Percentiles rank a stretch among this genome's conserved stretches.
Evolutionary conservation across 2,329 filamentous ascomycete genomes (phyloP).

Genomic region (Epicoccum sorghinum): DNA sequence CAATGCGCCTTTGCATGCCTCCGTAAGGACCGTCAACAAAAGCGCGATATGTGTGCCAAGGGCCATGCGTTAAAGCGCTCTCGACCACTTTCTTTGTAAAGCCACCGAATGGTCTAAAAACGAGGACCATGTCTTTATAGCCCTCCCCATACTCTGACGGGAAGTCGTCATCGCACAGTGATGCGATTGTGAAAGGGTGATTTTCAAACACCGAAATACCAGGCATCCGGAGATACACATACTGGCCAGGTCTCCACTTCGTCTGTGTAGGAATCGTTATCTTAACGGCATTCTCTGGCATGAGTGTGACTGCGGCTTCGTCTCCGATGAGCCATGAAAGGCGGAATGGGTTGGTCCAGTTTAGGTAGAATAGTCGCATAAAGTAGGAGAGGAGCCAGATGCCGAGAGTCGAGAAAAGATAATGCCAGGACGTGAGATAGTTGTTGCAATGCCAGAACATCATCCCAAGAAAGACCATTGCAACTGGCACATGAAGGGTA

Average conservation of each 20-base stretch:
- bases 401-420: constrained; percentile 79
- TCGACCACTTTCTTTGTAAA: constrained; percentile 88
- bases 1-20: constrained; percentile 87
- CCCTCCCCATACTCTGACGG: constrained; percentile 88
- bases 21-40: constrained; percentile 95
- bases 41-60: constrained; percentile 88
- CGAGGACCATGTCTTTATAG: constrained; percentile 85
- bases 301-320: constrained; percentile 84
- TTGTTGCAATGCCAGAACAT: constrained; percentile 98
- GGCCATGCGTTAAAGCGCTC: constrained; percentile 81
- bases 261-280: constrained; percentile 92
- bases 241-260: constrained; percentile 92
- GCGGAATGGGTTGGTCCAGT: constrained; percentile 83
- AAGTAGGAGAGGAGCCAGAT: constrained; percentile 80
- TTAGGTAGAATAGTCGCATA: constrained; percentile 80
- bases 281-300: constrained; percentile 94
- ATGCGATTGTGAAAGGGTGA: constrained; percentile 94
- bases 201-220: constrained; percentile 90
- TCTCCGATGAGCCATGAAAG: constrained; percentile 86
- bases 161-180: constrained; percentile 90
- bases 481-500: constrained; percentile 79
- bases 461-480: constrained; percentile 79
- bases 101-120: constrained; percentile 89
- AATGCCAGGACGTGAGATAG: constrained; percentile 87
- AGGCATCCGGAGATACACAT: constrained; percentile 92